phyloP scores from a whole-genome alignment of 768 basidiomycete genomes.

The Lanmaoa pseudosensibilis region DNA sequence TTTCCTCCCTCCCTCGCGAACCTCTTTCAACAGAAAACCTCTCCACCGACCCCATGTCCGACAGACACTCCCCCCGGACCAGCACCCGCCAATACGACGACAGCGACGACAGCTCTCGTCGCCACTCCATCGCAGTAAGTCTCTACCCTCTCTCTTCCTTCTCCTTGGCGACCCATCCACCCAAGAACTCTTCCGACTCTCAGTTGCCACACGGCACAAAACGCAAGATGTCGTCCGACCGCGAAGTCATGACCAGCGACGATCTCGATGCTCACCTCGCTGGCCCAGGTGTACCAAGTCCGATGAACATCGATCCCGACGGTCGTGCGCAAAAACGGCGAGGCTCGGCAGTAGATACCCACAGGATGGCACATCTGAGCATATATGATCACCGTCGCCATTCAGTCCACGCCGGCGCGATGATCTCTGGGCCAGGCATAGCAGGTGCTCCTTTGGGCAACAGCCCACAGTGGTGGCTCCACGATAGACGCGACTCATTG shows the following conservation, averaged over 20 bases:
- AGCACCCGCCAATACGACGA: conserved; percentile 43
- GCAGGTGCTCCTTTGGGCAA: conserved; percentile 18
- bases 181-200: conserved; percentile 39
- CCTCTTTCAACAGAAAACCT: conserved; percentile 28
- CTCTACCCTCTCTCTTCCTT: conserved; percentile 4
- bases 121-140: conserved; percentile 70
- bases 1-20: conserved; percentile 12
- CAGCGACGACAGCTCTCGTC: conserved; percentile 67
- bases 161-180: neutral
- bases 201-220: conserved; percentile 64
- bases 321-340: conserved; percentile 79
- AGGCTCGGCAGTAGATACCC: conserved; percentile 79
- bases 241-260: conserved; percentile 50
- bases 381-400: conserved; percentile 72
- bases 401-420: conserved; percentile 65
- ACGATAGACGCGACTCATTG: conserved; percentile 73
- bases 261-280: conserved; percentile 67
- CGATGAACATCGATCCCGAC: conserved; percentile 57
- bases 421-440: conserved; percentile 30
- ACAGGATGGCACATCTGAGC: conserved; percentile 70
- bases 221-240: conserved; percentile 80
- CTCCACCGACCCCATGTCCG: conserved; percentile 19
- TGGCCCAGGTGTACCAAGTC: conserved; percentile 66
- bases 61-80: conserved; percentile 29
- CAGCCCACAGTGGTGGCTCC: conserved; percentile 53